Base-by-base conservation (phyloP, 306 rosid genomes). In the Alnus rubra region DNA sequence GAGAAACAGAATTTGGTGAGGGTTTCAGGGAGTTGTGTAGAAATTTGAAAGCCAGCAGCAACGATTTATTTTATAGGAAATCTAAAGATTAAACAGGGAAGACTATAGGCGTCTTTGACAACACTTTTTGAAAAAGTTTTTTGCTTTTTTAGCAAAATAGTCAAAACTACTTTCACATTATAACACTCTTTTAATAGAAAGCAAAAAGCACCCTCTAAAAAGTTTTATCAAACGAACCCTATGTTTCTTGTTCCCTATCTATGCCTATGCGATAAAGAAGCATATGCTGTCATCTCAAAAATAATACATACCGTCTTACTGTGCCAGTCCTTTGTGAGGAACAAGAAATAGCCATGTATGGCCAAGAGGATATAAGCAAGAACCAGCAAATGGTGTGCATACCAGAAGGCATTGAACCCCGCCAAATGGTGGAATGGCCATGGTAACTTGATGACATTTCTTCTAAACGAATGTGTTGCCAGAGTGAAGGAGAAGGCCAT, bases 351-450 rank as follows among this genome's bases (percentile, higher is more conserved):
- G 77, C 98, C 98, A 77, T 95, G 98, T 2, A 85, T 9, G 79
- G 89, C 35, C 15, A 91, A 85, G 77, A 92, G 93, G 15, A 89
- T 11, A 60, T 91, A 95, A 18, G 76, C 98, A 83, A 87, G 4
- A 74, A 53, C 85, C 77, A 95, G 88, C 88, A 95, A 85, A 87
- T 95, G 98, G 78, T 95, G 98, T 28, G 98, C 88, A 80, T 91
- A 95, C 98, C 98, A 95, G 82, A 95, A 95, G 62, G 97, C 54
- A 82, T 92, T 95, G 82, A 95, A 95, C 60, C 98, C 97, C 1
- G 93, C 93, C 87, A 91, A 82, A 69, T 60, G 72, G 55, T 90
- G 87, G 60, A 95, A 69, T 0, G 90, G 91, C 53, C 87, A 74
- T 12, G 96, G 97, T 74, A 91, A 79, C 42, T 81, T 81, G 74